Base-by-base conservation (phyloP, 768 basidiomycete species). In the Cyclocybe cylindracea region DNA sequence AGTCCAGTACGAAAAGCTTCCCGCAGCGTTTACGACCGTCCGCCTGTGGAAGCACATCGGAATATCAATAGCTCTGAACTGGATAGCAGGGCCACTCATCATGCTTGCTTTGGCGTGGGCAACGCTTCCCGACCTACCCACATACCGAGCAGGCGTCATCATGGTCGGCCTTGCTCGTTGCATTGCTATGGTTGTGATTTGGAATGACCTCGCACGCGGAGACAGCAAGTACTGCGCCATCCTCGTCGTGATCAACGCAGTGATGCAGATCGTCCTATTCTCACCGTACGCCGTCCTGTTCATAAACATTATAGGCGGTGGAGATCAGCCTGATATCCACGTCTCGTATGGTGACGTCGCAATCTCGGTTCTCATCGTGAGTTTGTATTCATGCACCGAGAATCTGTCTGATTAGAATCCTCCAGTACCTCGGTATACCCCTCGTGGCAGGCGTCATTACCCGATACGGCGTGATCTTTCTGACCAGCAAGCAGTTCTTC, bases 61-160 rank as follows among this genome's bases (percentile, higher is more conserved):
- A 5, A 73, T 93, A 29, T 89, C 87, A 5, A 57, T 92, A 14
- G 18, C 84, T 24, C 70, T 93, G 19, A 92, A 91, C 63, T 94
- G 91, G 92, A 77, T 92, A 50, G 54, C 89, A 13, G 90, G 86
- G 1, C 91, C 91, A 0, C 77, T 93, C 45, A 60, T 91, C 13
- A 94, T 94, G 91, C 79, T 92, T n/a, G 91, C 75, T 2, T 63
- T 90, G 24, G 90, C 91, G 1, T 93, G 91, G 89, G 89, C 87
- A 10, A 88, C 89, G 3, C 76, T 94, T 0, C 91, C 90, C 1
- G 91, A 94, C 63, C 76, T 87, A 2, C 83, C 84, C 16, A 77
- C 78, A 2, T 89, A 91, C 61, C 80, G 90, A 18, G 80, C 82
- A 0, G 92, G 92, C 2, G 86, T 94, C 3, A 86, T 94, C 60